Evolutionary conservation across 129 eudicot genomes (phyloP).

Genomic region (Pittosporum tobira): DNA sequence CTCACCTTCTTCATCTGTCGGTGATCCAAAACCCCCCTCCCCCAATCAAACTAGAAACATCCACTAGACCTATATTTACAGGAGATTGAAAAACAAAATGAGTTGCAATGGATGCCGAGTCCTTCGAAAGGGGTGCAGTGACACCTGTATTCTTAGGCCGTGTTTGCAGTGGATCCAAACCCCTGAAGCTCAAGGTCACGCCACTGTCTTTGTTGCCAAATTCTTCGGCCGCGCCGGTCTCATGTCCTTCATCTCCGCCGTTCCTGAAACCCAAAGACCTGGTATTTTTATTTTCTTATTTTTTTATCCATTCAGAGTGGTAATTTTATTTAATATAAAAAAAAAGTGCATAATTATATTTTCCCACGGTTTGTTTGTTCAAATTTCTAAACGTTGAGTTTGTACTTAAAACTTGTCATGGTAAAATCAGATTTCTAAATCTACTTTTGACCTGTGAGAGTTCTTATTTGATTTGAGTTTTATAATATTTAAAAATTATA

Average conservation of each 20-base stretch:
- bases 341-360: too few species aligned
- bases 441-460: too few species aligned
- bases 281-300: constrained; percentile 29
- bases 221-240: constrained; percentile 98
- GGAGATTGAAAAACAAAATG: constrained; percentile 20
- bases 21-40: neutral
- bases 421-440: too few species aligned
- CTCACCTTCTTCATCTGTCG: constrained; percentile 2
- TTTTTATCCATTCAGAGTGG: too few species aligned
- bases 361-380: too few species aligned
- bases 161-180: constrained; percentile 79
- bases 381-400: too few species aligned
- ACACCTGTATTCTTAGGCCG: constrained; percentile 63
- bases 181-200: constrained; percentile 83
- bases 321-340: too few species aligned
- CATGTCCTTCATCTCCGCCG: constrained; percentile 87
- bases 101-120: constrained; percentile 96
- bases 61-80: neutral
- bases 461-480: too few species aligned
- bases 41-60: too few species aligned
- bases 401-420: too few species aligned
- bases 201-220: constrained; percentile 89
- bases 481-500: too few species aligned
- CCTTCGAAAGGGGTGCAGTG: constrained; percentile 89
- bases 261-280: constrained; percentile 63